These are phyloP conservation scores for Cadophora malorum DNA, from an alignment of 2,329 filamentous ascomycete genomes.

Conservation along the genomic window DNA sequence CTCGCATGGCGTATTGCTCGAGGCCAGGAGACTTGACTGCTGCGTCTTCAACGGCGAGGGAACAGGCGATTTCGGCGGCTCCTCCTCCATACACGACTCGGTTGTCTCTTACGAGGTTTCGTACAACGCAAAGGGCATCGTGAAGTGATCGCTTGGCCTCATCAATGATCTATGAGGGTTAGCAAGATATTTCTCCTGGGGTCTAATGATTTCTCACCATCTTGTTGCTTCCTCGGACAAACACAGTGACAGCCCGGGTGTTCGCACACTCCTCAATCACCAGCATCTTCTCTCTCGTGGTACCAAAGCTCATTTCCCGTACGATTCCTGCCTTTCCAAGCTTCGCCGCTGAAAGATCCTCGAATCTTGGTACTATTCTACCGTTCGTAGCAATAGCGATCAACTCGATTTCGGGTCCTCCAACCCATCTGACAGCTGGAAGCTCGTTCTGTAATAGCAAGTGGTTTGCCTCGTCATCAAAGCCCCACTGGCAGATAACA, in stretches of 20 bases:
- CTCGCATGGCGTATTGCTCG: slow-evolving; percentile 98
- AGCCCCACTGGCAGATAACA: slow-evolving; percentile 99
- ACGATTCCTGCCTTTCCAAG: slow-evolving; percentile 89
- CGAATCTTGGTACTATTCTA: slow-evolving; percentile 95
- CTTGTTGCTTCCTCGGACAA: slow-evolving; percentile 98
- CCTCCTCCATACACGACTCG: slow-evolving; percentile 97
- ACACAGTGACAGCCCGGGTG: slow-evolving; percentile 93
- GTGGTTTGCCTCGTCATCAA: slow-evolving; percentile 99
- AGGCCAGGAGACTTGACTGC: slow-evolving; percentile 95
- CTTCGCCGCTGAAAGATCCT: slow-evolving; percentile 90
- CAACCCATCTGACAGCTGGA: slow-evolving; percentile 96
- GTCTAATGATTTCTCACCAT: slow-evolving; percentile 68
- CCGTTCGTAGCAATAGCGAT: slow-evolving; percentile 99
- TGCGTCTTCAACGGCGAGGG: slow-evolving; percentile 92
- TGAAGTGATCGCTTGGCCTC: slow-evolving; percentile 98
- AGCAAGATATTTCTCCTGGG: slow-evolving; percentile 29
- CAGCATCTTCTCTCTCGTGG: slow-evolving; percentile 98
- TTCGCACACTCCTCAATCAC: slow-evolving; percentile 99
- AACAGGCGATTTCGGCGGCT: slow-evolving; percentile 96
- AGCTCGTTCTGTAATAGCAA: slow-evolving; percentile 94
- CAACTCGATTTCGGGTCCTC: slow-evolving; percentile 95
- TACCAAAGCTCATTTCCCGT: slow-evolving; percentile 94
- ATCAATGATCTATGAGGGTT: slow-evolving; percentile 80
- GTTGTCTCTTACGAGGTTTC: slow-evolving; percentile 95
- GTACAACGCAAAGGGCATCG: slow-evolving; percentile 95